phyloP scores from a whole-genome alignment of 495 filamentous ascomycete genomes.

The Penicillium soppii region DNA sequence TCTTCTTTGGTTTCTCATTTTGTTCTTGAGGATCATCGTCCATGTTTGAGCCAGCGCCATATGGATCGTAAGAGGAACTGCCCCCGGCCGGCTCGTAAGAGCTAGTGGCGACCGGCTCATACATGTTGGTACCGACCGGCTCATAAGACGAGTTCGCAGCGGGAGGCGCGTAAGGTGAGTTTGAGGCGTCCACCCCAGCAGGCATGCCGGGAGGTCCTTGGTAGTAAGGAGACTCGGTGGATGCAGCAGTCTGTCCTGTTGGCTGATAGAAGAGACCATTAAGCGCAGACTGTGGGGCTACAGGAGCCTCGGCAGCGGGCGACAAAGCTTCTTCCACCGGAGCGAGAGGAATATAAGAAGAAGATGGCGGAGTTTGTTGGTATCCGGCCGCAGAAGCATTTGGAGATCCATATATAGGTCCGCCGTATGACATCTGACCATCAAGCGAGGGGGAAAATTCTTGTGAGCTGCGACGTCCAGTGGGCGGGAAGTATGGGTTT shows the following conservation, averaged over 20 bases:
- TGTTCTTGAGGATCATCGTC: conserved; percentile 29
- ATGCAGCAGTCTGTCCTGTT: conserved; percentile 11
- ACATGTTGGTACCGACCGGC: background rate
- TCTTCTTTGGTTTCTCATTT: conserved; percentile 65
- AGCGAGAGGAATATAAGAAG: conserved; percentile 48
- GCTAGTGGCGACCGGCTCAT: conserved; percentile 11
- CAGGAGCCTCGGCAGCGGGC: conserved; percentile 16
- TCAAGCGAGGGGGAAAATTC: conserved; percentile 39
- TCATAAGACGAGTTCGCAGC: background rate
- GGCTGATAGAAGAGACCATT: conserved; percentile 31
- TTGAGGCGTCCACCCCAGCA: conserved; percentile 15
- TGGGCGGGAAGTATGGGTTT: conserved; percentile 26
- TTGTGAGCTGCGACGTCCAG: conserved; percentile 40
- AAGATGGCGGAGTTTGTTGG: conserved; percentile 49
- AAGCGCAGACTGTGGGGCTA: conserved; percentile 21
- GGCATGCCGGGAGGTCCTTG: conserved; percentile 28
- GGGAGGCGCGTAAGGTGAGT: conserved; percentile 8
- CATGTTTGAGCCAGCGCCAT: conserved; percentile 27
- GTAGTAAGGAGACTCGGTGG: conserved; percentile 20
- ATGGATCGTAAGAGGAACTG: conserved; percentile 32
- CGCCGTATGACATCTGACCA: conserved; percentile 28
- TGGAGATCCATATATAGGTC: conserved; percentile 36
- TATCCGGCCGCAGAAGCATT: conserved; percentile 30
- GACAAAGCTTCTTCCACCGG: conserved; percentile 44
- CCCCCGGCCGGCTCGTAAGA: conserved; percentile 6